A percentile compares a stretch with the other conserved stretches of the same genome.
Evolutionary conservation across 192 early-diverging fungal species (phyloP).

Genomic region (Jimgerdemannia lactiflua): DNA sequence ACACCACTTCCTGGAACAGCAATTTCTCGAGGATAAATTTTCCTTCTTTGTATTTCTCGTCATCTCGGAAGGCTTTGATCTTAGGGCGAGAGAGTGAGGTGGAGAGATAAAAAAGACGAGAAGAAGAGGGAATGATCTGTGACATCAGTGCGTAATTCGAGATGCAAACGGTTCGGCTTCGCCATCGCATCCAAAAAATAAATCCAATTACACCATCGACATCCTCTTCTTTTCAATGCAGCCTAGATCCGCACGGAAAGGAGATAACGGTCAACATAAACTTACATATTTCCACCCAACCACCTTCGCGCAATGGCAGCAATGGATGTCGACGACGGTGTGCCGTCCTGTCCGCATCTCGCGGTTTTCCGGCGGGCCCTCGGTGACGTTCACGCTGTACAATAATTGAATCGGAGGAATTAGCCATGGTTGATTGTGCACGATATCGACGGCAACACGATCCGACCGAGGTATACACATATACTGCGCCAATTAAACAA

Average conservation of each 20-base stretch:
- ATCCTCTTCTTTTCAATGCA: too few relatives aligned
- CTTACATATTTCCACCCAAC: conserved; percentile 67
- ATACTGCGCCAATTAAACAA: background rate
- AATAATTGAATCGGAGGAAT: background rate
- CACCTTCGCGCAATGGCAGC: conserved; percentile 46
- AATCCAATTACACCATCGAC: too few relatives aligned
- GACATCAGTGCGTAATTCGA: background rate
- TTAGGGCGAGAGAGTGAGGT: conserved; percentile 1
- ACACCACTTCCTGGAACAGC: conserved; percentile 40
- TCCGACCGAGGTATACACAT: too few relatives aligned
- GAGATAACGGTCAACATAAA: background rate
- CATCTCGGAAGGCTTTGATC: conserved; percentile 60
- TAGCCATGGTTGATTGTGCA: background rate
- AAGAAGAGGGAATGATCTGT: background rate
- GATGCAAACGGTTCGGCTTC: too few relatives aligned
- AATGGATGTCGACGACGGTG: conserved; percentile 66
- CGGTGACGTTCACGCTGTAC: conserved; percentile 45
- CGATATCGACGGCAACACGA: too few relatives aligned
- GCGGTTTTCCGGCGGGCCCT: conserved; percentile 49
- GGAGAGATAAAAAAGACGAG: background rate
- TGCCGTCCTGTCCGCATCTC: conserved; percentile 77
- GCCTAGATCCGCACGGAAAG: background rate
- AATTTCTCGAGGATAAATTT: conserved; percentile 68
- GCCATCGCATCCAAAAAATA: too few relatives aligned
- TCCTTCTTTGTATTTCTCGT: conserved; percentile 77